These are phyloP conservation scores for Calonectria pseudoreteaudii DNA, from an alignment of 2,329 filamentous ascomycete genomes.

Conservation along the genomic window DNA sequence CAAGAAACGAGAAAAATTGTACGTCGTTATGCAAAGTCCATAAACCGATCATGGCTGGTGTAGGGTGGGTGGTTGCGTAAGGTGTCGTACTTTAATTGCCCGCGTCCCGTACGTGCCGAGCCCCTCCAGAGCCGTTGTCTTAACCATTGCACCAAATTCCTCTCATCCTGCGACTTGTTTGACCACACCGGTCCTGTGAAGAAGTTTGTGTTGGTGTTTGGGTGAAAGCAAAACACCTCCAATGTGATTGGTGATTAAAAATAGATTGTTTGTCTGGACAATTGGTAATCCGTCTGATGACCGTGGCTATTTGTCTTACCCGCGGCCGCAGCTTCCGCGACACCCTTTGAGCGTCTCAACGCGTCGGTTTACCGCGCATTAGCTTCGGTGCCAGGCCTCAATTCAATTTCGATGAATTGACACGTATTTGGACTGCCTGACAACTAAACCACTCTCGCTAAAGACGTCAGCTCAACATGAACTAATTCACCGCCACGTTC, in stretches of 20 bases:
- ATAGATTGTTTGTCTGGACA: background rate
- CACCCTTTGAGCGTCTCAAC: background rate
- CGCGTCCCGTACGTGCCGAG: background rate
- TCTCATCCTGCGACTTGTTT: background rate
- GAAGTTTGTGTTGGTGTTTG: background rate
- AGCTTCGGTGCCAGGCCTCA: background rate
- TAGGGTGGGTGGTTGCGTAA: background rate
- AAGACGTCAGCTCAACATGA: background rate
- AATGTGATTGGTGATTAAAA: background rate
- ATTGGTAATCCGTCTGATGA: background rate
- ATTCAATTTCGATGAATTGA: background rate
- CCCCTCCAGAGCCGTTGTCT: background rate
- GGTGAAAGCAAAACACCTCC: background rate
- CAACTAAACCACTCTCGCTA: background rate
- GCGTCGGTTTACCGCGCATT: background rate
- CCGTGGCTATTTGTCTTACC: background rate
- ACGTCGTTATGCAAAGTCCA: background rate
- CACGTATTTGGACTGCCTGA: background rate
- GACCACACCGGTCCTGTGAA: background rate
- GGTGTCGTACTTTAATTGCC: background rate
- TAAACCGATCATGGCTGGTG: background rate
- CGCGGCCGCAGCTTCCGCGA: background rate
- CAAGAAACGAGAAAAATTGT: background rate
- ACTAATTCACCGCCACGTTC: background rate
- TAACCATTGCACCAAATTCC: background rate